phyloP scores from a whole-genome alignment of 108 stramenopile genomes.

The Skeletonema potamos region DNA sequence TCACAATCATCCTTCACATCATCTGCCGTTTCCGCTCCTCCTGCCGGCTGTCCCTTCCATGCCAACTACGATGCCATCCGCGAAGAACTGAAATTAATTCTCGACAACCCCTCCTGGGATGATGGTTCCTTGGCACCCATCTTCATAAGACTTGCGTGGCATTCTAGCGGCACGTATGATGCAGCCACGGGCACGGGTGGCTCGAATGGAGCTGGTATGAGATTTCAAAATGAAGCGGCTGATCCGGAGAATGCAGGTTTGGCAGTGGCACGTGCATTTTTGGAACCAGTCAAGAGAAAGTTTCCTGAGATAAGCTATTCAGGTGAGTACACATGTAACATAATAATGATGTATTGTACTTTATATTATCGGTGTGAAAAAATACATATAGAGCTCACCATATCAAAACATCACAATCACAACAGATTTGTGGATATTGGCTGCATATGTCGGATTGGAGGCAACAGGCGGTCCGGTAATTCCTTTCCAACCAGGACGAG shows the following conservation, averaged over 20 bases:
- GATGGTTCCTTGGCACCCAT: slow-evolving; percentile 57
- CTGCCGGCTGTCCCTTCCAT: not conserved
- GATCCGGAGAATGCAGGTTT: slow-evolving; percentile 85
- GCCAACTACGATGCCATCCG: slow-evolving; percentile 42
- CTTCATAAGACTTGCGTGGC: slow-evolving; percentile 85
- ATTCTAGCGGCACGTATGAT: slow-evolving; percentile 68
- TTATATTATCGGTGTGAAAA: too few relatives aligned
- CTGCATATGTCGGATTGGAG: slow-evolving; percentile 54
- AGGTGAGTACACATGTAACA: too few relatives aligned
- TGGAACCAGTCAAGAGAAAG: slow-evolving; percentile 69
- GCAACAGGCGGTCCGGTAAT: slow-evolving; percentile 53
- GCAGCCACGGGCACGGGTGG: slow-evolving; percentile 62
- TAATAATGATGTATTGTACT: too few relatives aligned
- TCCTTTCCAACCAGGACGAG: slow-evolving; percentile 42
- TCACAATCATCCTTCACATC: slow-evolving; percentile 14
- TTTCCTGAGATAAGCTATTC: slow-evolving; percentile 55
- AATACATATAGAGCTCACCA: too few relatives aligned
- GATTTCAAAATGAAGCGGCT: slow-evolving; percentile 65
- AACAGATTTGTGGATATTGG: slow-evolving; percentile 78
- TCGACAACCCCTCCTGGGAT: slow-evolving; percentile 51
- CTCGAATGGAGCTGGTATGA: slow-evolving; percentile 82
- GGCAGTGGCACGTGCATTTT: slow-evolving; percentile 40
- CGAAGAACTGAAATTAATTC: slow-evolving; percentile 26
- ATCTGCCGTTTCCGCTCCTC: not conserved
- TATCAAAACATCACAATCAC: too few relatives aligned